Base-by-base conservation (phyloP, 768 basidiomycete genomes). In the Tricholoma sp. region DNA sequence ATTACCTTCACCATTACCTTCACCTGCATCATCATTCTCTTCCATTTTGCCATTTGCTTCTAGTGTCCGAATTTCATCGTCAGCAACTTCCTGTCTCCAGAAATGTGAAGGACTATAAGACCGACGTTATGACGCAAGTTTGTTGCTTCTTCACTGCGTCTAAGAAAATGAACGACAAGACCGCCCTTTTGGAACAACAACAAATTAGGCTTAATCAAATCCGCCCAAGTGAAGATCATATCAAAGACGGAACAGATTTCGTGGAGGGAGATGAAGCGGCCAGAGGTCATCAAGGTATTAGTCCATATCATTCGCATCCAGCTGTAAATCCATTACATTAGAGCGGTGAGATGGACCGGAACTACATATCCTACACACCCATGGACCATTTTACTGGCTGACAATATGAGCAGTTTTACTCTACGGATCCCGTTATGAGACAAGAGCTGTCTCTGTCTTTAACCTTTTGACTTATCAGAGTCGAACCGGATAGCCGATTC, bases 221-320 rank as follows among this genome's bases (percentile, higher is more conserved):
- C 36, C 33, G 24, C n/a, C 28, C 20, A 42, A 11, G 32, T 54
- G 58, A 18, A 61, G 36, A 52, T 61, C 60, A 31, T 55, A 56
- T 42, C 58, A 39, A 53, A 61, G 58, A 56, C 51, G n/a, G 34
- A 57, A 61, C 42, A 61, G 52, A 41, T 61, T 61, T 18, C 41
- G 37, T 24, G 60, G 53, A 50, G 28, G 6, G 13, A n/a, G 6
- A 51, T 42, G 34, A 17, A 58, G 50, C 17, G 53, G 60, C 1
- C 2, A 24, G 24, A 24, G 24, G 18, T 41, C 32, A 45, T 12
- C 44, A 5, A 61, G 51, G 50, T 55, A 58, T 28, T 48, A 24
- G 12, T 61, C 12, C 54, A 61, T 56, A 42, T 56, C 33, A 49
- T 61, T 61, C 48, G 37, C 20, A 36, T 9, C n/a, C 50, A 61